Conservation (phyloP, 208 protist genomes). For the Crithidia fasciculata region DNA sequence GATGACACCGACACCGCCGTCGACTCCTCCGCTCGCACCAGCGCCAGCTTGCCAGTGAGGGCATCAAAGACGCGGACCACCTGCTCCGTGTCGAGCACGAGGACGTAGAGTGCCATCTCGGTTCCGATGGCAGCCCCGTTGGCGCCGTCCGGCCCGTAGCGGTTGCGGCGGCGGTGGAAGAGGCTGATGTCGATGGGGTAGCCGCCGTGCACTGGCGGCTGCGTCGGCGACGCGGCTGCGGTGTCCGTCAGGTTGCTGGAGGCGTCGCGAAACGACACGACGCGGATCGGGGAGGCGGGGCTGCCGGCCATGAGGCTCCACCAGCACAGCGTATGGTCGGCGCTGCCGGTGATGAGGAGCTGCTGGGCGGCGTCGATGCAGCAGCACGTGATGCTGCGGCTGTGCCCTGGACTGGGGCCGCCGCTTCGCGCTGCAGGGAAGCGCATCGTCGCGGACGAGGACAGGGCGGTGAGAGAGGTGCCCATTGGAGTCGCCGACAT, state of each 20-base stretch:
- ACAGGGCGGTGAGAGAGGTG: neutral
- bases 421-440: neutral
- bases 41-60: conserved; percentile 47
- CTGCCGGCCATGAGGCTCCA: conserved; percentile 51
- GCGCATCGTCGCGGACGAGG: neutral
- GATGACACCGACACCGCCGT: neutral
- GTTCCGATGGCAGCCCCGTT: neutral
- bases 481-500: too few species aligned
- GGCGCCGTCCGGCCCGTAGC: neutral
- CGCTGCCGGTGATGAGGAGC: conserved; percentile 73
- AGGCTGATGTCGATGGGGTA: conserved; percentile 82
- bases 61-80: conserved; percentile 78
- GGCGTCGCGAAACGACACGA: conserved; percentile 60
- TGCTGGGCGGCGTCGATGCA: conserved; percentile 48
- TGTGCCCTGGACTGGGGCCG: conserved; percentile 44
- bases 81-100: conserved; percentile 80
- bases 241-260: neutral
- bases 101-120: conserved; percentile 47
- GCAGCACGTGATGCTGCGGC: conserved; percentile 70
- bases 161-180: conserved; percentile 35
- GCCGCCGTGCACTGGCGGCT: conserved; percentile 43
- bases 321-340: conserved; percentile 76
- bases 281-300: conserved; percentile 34
- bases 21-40: conserved; percentile 16
- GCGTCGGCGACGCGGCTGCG: neutral